Percentiles rank a stretch among this genome's conserved stretches.
Evolutionary conservation across 164 flowering plant species (phyloP).

Genomic region (Aristolochia fimbriata): DNA sequence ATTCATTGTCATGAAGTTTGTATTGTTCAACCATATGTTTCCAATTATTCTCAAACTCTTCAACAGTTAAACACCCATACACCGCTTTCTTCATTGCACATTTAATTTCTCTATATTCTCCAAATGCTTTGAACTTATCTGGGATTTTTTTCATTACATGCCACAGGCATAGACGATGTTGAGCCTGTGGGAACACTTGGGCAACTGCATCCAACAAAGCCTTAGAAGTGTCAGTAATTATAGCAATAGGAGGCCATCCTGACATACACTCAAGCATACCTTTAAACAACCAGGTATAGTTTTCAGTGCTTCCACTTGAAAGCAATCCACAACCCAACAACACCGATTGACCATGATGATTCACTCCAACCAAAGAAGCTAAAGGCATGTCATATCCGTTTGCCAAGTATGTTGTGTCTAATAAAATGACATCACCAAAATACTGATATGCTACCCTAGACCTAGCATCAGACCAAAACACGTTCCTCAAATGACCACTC

Average conservation of each 20-base stretch:
- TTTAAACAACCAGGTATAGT: conserved; percentile 9
- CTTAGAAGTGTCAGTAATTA: conserved; percentile 6
- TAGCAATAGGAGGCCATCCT: conserved; percentile 5
- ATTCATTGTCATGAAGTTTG: conserved; percentile 6
- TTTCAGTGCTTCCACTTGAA: conserved; percentile 4
- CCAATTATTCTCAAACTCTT: conserved; percentile 10
- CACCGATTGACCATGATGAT: conserved; percentile 7
- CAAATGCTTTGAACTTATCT: background rate
- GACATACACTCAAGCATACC: conserved; percentile 8
- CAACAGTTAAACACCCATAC: background rate
- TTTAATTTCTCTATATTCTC: conserved; percentile 1
- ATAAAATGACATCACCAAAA: conserved; percentile 7
- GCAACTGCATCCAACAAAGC: conserved; percentile 1
- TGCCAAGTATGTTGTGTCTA: conserved; percentile 7
- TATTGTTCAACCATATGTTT: conserved; percentile 5
- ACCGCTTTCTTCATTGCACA: conserved; percentile 2
- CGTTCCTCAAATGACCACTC: conserved; percentile 1
- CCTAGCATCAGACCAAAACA: conserved; percentile 9
- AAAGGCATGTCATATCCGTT: conserved; percentile 6
- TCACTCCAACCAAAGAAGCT: conserved; percentile 7
- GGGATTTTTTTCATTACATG: conserved; percentile 4
- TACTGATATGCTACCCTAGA: conserved; percentile 2
- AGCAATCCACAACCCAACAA: conserved; percentile 5
- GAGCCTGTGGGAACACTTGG: conserved; percentile 6
- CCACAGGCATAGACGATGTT: conserved; percentile 7